Evolutionary conservation across 208 protist species (phyloP).

Genomic region (Acanthamoeba culbertsoni): DNA sequence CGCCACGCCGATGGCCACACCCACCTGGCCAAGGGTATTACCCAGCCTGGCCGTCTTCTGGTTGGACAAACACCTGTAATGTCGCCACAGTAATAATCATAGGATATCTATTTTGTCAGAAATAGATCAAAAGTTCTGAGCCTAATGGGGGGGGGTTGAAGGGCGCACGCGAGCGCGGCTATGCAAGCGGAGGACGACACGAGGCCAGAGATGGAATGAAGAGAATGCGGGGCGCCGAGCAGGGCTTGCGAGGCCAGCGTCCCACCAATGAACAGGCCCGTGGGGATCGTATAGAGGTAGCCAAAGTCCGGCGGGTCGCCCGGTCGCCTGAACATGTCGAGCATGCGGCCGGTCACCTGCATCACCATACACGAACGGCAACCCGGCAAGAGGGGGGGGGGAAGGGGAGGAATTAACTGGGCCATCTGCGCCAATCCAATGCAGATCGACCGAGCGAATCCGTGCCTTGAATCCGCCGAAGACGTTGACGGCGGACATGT

Average conservation of each 20-base stretch:
- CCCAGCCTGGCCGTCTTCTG: conserved; percentile 81
- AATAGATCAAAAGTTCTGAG: no score
- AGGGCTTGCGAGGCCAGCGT: conserved; percentile 40
- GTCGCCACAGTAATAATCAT: background rate
- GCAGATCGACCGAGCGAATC: no score
- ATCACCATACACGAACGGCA: background rate
- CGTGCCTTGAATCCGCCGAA: conserved; percentile 89
- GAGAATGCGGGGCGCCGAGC: background rate
- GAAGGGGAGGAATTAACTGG: no score
- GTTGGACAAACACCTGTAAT: conserved; percentile 69
- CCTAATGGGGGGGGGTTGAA: no score
- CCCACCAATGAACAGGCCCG: conserved; percentile 68
- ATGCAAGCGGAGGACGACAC: background rate
- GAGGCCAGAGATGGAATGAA: conserved; percentile 18
- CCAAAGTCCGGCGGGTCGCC: conserved; percentile 75
- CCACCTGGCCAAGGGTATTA: conserved; percentile 80
- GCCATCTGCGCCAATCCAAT: no score
- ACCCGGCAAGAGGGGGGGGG: background rate
- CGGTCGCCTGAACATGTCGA: conserved; percentile 62
- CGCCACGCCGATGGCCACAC: conserved; percentile 79
- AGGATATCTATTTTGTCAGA: no score
- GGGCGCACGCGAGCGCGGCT: background rate
- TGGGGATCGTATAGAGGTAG: conserved; percentile 76
- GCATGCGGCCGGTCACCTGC: conserved; percentile 39
- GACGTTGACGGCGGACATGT: conserved; percentile 90